Conservation (phyloP, 129 eudicot genomes). For the Helianthus tuberosus region DNA sequence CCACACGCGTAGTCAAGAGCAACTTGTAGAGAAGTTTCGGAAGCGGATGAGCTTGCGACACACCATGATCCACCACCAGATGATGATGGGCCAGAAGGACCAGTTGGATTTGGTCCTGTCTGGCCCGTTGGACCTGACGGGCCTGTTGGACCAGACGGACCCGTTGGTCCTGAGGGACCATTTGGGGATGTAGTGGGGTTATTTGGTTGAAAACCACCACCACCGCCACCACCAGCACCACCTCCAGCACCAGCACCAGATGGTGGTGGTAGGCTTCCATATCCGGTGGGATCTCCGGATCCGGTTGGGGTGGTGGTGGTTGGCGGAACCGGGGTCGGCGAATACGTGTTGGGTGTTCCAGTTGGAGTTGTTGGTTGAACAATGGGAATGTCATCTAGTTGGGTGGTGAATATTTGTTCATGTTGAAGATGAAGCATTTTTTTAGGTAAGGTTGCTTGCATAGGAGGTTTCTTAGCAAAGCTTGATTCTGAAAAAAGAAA, state of each 20-base stretch:
- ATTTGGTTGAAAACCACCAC: conserved; percentile 31
- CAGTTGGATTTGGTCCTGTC: conserved; percentile 35
- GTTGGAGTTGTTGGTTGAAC: conserved; percentile 75
- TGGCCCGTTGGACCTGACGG: conserved; percentile 32
- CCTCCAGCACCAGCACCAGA: conserved; percentile 5
- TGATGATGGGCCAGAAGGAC: conserved; percentile 40
- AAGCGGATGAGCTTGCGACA: conserved; percentile 75
- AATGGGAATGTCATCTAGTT: conserved; percentile 66
- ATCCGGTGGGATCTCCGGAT: conserved; percentile 41
- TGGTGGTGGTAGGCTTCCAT: conserved; percentile 45
- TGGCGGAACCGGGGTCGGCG: conserved; percentile 36
- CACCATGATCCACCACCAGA: conserved; percentile 79
- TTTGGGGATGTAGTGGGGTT: conserved; percentile 44
- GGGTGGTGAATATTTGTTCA: conserved; percentile 34
- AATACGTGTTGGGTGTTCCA: conserved; percentile 34
- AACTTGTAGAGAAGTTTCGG: conserved; percentile 82
- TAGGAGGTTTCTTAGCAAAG: conserved; percentile 40
- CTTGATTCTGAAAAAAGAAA: conserved; percentile 55
- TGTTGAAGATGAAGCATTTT: conserved; percentile 36
- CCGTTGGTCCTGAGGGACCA: conserved; percentile 30
- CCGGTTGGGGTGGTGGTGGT: conserved; percentile 62
- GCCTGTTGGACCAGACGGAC: conserved; percentile 36
- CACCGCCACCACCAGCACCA: not conserved
- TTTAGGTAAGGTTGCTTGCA: conserved; percentile 42
- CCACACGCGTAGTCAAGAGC: conserved; percentile 98